Evolutionary conservation across 306 rosid species (phyloP).

Genomic region (Erythrophleum fordii): DNA sequence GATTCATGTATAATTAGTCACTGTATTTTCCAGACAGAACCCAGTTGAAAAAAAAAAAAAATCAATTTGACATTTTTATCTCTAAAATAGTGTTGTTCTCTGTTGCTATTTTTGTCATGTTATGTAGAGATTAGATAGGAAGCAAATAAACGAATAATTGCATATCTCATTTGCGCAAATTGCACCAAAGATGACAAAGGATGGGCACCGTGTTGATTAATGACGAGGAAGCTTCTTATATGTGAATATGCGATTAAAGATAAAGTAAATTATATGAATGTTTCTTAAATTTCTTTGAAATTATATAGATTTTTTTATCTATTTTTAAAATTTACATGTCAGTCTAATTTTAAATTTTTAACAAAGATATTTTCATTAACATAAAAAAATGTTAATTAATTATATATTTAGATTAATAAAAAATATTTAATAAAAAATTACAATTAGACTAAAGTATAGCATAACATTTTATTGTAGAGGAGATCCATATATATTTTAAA

Average conservation of each 20-base stretch:
- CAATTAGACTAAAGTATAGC: no score
- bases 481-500: no score
- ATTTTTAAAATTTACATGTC: no score
- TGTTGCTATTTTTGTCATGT: neutral
- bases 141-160: neutral
- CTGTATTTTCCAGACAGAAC: neutral
- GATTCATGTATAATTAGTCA: neutral
- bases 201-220: neutral
- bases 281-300: no score
- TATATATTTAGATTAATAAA: no score
- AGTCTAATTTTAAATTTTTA: no score
- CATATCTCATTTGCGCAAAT: constrained; percentile 5
- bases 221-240: neutral
- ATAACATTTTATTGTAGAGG: no score
- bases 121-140: neutral
- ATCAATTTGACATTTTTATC: neutral
- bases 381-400: no score
- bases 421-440: no score
- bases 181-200: neutral
- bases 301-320: no score
- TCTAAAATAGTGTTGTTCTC: neutral
- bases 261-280: no score
- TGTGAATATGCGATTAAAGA: neutral
- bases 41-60: neutral
- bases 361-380: no score